Percentiles rank a stretch among this genome's conserved stretches.
These are phyloP conservation scores for Aspergillus neoniger DNA, from an alignment of 2,329 filamentous ascomycete species.

Conservation along the genomic window DNA sequence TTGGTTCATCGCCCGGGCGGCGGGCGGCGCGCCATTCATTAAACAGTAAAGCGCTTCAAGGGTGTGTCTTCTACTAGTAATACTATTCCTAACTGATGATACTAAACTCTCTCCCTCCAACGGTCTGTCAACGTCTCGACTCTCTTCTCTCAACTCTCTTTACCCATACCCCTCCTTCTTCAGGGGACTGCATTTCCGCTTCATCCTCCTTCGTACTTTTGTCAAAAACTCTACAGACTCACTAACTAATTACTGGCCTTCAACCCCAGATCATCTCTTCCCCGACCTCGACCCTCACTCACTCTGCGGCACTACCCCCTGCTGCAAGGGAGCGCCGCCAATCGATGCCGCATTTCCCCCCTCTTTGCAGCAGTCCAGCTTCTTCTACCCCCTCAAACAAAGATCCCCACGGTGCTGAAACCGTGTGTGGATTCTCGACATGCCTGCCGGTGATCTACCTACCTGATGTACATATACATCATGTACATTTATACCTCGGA, in stretches of 20 bases:
- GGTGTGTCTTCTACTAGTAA: not conserved
- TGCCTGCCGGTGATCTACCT: not conserved
- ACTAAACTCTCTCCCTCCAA: no score
- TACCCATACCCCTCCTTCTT: not conserved
- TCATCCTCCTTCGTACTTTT: not conserved
- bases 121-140: no score
- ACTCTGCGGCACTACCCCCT: not conserved
- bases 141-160: not conserved
- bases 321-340: slow-evolving; percentile 1
- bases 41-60: not conserved
- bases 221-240: no score
- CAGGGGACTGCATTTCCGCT: not conserved
- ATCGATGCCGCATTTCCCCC: not conserved
- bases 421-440: not conserved
- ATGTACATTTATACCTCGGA: not conserved
- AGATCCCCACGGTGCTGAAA: not conserved
- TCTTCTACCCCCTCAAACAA: not conserved
- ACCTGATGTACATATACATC: not conserved
- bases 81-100: no score
- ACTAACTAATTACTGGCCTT: not conserved
- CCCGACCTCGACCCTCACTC: not conserved
- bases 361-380: not conserved
- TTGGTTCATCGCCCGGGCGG: slow-evolving; percentile 1
- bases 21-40: not conserved
- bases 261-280: not conserved